These are phyloP conservation scores for Colletotrichum tropicale DNA, from an alignment of 2,329 filamentous ascomycete genomes.

Conservation along the genomic window DNA sequence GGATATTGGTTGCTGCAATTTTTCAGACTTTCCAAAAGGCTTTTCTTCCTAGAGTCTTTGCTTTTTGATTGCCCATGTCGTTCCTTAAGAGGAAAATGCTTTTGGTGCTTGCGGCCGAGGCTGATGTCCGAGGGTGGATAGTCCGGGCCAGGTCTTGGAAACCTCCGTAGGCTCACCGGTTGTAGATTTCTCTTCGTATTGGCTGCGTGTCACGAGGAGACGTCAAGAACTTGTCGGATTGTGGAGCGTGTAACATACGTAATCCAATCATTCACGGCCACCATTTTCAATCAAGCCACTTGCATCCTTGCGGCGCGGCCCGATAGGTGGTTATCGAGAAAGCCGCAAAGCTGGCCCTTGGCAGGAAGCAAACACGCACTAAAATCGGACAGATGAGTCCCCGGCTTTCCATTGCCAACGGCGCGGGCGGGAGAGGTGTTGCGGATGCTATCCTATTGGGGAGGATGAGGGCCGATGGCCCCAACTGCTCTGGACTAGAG, in stretches of 20 bases:
- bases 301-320: constrained; percentile 13
- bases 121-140: not conserved
- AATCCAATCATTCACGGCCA: not conserved
- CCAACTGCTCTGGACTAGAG: not conserved
- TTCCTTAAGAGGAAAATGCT: not conserved
- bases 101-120: not conserved
- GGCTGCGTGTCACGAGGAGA: not conserved
- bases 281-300: not conserved
- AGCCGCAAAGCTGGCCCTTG: not conserved
- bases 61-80: not conserved
- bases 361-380: not conserved
- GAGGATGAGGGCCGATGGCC: not conserved
- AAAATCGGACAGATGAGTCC: not conserved
- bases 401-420: not conserved
- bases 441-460: not conserved
- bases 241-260: not conserved
- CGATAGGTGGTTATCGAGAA: constrained; percentile 4
- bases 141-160: not conserved
- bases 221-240: not conserved
- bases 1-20: not conserved
- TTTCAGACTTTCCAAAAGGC: not conserved
- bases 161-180: not conserved
- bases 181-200: not conserved
- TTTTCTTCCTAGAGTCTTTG: not conserved
- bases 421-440: not conserved